A percentile compares a stretch with the other conserved stretches of the same genome.
phyloP scores from a whole-genome alignment of 768 basidiomycete genomes.

The Kockovaella imperatae region DNA sequence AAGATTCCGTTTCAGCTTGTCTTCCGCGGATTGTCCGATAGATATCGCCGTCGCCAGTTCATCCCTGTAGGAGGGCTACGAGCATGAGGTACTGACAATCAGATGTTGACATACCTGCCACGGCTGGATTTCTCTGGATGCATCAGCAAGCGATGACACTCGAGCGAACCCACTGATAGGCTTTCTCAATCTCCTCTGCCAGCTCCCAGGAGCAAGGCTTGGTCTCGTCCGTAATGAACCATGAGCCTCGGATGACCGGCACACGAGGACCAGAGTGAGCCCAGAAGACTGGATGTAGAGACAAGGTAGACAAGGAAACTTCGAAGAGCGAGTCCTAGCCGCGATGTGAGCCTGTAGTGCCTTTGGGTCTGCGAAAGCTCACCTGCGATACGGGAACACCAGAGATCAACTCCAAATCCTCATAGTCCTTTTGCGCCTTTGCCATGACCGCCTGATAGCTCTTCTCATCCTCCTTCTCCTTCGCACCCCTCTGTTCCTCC shows the following conservation, averaged over 20 bases:
- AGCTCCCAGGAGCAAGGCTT: slow-evolving; percentile 46
- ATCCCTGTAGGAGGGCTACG: slow-evolving; percentile 43
- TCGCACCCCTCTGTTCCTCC: neutral
- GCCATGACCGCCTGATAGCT: slow-evolving; percentile 23
- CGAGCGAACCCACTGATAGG: slow-evolving; percentile 33
- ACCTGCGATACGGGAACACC: slow-evolving; percentile 43
- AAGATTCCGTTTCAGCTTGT: slow-evolving; percentile 46
- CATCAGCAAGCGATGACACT: slow-evolving; percentile 8
- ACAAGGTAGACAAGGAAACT: slow-evolving; percentile 35
- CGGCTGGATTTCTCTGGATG: slow-evolving; percentile 42
- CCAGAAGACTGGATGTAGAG: slow-evolving; percentile 48
- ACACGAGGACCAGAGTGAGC: slow-evolving; percentile 45
- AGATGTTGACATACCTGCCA: slow-evolving; percentile 25
- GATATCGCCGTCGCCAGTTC: slow-evolving; percentile 46
- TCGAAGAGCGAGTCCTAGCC: slow-evolving; percentile 44
- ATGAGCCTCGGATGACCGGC: slow-evolving; percentile 45
- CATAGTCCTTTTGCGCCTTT: slow-evolving; percentile 29
- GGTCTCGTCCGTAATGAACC: slow-evolving; percentile 47
- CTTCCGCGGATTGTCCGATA: slow-evolving; percentile 44
- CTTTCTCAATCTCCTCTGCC: slow-evolving; percentile 45
- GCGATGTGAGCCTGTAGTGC: neutral
- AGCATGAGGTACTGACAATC: neutral
- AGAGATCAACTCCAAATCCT: slow-evolving; percentile 32
- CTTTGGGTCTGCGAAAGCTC: slow-evolving; percentile 4
- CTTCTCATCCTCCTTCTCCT: slow-evolving; percentile 14